Evolutionary conservation across 805 yeast genomes (phyloP).

Genomic region (Metschnikowia cerradonensis): DNA sequence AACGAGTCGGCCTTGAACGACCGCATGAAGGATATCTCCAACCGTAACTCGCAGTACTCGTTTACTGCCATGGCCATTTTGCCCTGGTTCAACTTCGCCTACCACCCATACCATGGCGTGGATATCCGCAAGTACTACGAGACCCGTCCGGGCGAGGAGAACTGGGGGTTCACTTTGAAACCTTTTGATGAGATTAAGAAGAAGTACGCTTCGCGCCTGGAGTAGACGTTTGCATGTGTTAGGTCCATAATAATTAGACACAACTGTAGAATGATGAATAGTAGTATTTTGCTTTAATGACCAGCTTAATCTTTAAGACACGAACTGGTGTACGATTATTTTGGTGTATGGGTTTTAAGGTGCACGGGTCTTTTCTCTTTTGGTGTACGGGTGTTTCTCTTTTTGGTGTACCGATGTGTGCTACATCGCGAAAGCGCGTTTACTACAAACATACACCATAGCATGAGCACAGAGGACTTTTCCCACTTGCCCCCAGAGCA

Average conservation of each 20-base stretch:
- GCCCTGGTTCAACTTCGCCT: constrained; percentile 80
- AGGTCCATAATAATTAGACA: too few species aligned
- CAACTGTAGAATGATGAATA: too few species aligned
- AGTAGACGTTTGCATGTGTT: too few species aligned
- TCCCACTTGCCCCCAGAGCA: constrained; percentile 62
- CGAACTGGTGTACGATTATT: too few species aligned
- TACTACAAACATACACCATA: constrained; percentile 9
- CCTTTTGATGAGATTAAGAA: constrained; percentile 47
- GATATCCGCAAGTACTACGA: constrained; percentile 45
- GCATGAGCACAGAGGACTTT: constrained; percentile 48
- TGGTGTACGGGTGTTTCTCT: not conserved
- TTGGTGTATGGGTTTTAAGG: not conserved
- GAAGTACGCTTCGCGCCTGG: constrained; percentile 15
- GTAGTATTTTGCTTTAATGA: too few species aligned
- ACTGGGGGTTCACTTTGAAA: constrained; percentile 51
- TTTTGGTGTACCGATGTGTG: not conserved
- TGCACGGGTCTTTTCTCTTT: not conserved
- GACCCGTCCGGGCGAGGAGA: constrained; percentile 55
- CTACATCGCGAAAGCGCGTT: constrained; percentile 2
- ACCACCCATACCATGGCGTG: constrained; percentile 81
- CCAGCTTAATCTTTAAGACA: too few species aligned
- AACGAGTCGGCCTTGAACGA: constrained; percentile 53
- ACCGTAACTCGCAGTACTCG: constrained; percentile 74
- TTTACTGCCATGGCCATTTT: constrained; percentile 54
- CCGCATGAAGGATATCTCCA: constrained; percentile 69